Conservation (phyloP, 2,329 filamentous ascomycete species). For the Sclerotinia sclerotiorum region DNA sequence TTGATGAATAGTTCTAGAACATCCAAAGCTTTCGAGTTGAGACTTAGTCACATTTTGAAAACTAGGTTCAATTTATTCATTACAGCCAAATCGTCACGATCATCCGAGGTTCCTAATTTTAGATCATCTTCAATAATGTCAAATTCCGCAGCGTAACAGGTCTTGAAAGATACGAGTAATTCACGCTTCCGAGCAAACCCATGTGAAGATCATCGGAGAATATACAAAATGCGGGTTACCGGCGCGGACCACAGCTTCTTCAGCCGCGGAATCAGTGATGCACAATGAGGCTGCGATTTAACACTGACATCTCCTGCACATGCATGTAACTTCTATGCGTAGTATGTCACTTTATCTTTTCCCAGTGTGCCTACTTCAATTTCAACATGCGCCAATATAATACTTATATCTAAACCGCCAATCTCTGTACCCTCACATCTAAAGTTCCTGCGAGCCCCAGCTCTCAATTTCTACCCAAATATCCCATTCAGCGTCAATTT, state of each 20-base stretch:
- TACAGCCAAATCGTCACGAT: neutral
- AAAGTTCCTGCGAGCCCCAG: neutral
- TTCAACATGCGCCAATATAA: neutral
- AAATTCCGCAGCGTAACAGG: neutral
- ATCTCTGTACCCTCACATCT: neutral
- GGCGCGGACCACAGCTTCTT: neutral
- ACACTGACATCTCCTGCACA: neutral
- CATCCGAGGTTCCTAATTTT: neutral
- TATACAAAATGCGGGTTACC: neutral
- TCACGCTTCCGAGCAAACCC: neutral
- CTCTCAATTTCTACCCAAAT: neutral
- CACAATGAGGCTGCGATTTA: neutral
- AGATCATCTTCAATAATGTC: neutral
- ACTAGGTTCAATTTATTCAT: neutral
- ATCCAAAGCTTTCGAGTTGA: neutral
- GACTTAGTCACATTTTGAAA: neutral
- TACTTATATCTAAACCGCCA: neutral
- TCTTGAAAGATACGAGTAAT: neutral
- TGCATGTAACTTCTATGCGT: neutral
- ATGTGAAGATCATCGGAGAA: conserved; percentile 13
- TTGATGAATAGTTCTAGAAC: neutral
- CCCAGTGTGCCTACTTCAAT: neutral
- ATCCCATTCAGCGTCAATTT: neutral
- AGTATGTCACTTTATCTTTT: neutral
- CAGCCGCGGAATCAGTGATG: neutral